Evolutionary conservation across 1,284 basidiomycete species (phyloP).

Genomic region (Wallemia ichthyophaga): DNA sequence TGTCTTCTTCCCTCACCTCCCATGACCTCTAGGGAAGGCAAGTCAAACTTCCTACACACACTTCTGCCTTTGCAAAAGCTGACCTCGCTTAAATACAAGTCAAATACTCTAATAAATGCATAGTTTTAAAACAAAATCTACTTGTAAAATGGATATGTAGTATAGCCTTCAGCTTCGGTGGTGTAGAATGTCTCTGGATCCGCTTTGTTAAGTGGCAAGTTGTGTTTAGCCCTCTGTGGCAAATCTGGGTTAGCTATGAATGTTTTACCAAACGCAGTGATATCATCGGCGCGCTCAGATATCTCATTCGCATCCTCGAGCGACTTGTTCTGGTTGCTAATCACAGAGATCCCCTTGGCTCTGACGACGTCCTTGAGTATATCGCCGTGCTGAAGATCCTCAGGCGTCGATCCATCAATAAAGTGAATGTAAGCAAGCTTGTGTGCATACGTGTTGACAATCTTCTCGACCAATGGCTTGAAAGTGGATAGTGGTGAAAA

Average conservation of each 20-base stretch:
- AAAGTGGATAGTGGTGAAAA: conserved; percentile 19
- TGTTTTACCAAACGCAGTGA: conserved; percentile 5
- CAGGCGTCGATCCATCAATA: conserved; percentile 15
- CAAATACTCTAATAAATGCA: neutral
- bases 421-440: conserved; percentile 28
- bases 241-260: conserved; percentile 2
- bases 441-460: conserved; percentile 19
- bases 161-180: neutral
- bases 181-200: conserved; percentile 12
- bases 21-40: too few species aligned
- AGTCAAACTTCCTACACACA: too few species aligned
- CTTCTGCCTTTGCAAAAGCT: too few species aligned
- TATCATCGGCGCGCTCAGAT: neutral
- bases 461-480: conserved; percentile 8
- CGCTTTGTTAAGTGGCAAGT: conserved; percentile 26
- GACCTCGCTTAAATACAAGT: too few species aligned
- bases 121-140: neutral
- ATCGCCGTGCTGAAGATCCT: neutral
- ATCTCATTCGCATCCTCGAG: neutral
- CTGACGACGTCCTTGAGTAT: neutral
- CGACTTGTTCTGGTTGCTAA: neutral
- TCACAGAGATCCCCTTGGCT: neutral
- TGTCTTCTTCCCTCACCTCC: too few species aligned
- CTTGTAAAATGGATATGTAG: neutral
- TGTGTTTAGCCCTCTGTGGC: conserved; percentile 14